phyloP scores from a whole-genome alignment of 2,329 filamentous ascomycete genomes.

The Amphichorda felina region DNA sequence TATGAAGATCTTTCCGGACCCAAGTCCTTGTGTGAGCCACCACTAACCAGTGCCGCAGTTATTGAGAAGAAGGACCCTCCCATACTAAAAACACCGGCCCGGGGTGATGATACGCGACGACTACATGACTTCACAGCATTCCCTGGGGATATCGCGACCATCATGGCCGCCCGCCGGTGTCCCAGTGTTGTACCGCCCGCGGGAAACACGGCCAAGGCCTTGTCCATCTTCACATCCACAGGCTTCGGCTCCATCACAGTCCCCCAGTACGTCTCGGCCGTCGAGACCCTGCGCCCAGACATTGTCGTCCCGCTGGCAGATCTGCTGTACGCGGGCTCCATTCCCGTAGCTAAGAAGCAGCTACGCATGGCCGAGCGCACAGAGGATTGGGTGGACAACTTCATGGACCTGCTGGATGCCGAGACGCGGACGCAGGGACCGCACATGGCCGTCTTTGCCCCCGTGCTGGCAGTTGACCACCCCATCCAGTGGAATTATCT shows the following conservation, averaged over 20 bases:
- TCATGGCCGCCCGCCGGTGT: conserved; percentile 68
- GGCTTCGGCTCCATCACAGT: conserved; percentile 66
- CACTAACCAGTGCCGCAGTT: conserved; percentile 24
- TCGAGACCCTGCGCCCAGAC: conserved; percentile 61
- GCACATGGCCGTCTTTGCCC: conserved; percentile 42
- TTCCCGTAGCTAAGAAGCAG: conserved; percentile 58
- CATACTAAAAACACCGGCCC: conserved; percentile 28
- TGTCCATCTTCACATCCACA: conserved; percentile 76
- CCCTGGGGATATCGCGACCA: conserved; percentile 49
- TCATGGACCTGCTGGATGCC: conserved; percentile 32
- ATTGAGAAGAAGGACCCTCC: conserved; percentile 41
- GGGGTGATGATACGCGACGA: conserved; percentile 31
- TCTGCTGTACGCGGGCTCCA: conserved; percentile 35
- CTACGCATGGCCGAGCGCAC: conserved; percentile 80
- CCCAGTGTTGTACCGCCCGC: conserved; percentile 63
- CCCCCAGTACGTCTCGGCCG: conserved; percentile 55
- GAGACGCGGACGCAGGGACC: conserved; percentile 11
- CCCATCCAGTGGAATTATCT: conserved; percentile 73
- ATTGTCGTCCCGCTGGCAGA: conserved; percentile 72
- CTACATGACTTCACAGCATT: conserved; percentile 70
- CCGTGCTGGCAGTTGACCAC: conserved; percentile 63
- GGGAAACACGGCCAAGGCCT: conserved; percentile 56
- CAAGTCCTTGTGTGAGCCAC: not conserved
- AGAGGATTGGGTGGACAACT: conserved; percentile 66
- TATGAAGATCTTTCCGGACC: conserved; percentile 35